Evolutionary conservation across 352 stramenopile genomes (phyloP), one percentile per base, ranked within the genome.

Genomic region (Phytopythium ostracodes): DNA sequence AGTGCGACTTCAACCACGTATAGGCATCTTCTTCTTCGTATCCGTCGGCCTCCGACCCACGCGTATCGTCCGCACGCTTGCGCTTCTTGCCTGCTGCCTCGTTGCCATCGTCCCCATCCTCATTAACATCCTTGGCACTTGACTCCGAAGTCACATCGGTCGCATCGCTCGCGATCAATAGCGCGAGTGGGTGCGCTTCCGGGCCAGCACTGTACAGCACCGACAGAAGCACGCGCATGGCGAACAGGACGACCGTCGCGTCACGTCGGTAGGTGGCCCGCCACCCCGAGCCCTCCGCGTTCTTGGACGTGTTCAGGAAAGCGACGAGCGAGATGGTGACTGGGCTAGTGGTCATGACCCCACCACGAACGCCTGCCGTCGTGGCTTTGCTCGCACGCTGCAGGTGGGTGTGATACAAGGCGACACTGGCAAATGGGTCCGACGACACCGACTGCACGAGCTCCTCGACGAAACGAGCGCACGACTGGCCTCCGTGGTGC

Each of bases 241-340:
- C 62, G 63, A 83, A 84, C 14, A 75, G 59, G 24, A 75, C 64
- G 25, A 81, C 65, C 17, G 50, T 54, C 12, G 63, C 17, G 24
- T 85, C 60, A 11, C 51, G 35, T 52, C 73, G 72, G 24, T 69
- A 76, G 31, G 55, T 15, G 0, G 66, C 63, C 2, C 77, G 4
- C 38, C 25, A 36, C 20, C 2, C 38, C 9, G 24, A 31, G 20
- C 27, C 18, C 24, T 24, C 27, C n/a, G 18, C 27, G 42, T 18
- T 44, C 56, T 36, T 22, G 7, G 10, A 25, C 29, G 61, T 62
- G 31, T 77, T 70, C 4, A 90, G 64, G 50, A 87, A 90, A 43
- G 59, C 59, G 22, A 87, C 76, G 10, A 90, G 63, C 1, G 81
- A 73, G 11, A 82, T 67, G 22, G 70, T 85, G 5, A 81, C 69